These are phyloP conservation scores for Elymus sibiricus DNA, from an alignment of 176 grass and related monocot genomes.

Conservation along the genomic window DNA sequence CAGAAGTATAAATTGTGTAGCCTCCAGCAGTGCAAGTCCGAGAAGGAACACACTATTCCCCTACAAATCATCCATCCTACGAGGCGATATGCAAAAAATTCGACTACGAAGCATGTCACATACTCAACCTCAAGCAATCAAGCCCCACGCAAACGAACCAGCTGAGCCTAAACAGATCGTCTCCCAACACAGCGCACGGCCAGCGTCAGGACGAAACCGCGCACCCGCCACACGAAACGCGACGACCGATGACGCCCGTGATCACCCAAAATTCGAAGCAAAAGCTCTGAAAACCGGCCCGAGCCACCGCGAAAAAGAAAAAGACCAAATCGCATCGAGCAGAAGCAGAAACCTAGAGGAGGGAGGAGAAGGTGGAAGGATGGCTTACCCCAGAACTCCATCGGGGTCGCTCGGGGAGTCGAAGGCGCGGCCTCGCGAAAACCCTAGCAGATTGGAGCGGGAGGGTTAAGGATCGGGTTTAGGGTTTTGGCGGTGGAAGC, in stretches of 20 bases:
- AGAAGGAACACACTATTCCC: background rate
- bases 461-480: background rate
- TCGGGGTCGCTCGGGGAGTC: background rate
- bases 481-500: constrained; percentile 29
- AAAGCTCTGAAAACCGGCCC: background rate
- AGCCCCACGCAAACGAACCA: background rate
- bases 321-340: background rate
- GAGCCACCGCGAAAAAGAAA: background rate
- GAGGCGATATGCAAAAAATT: background rate
- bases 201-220: background rate
- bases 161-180: background rate
- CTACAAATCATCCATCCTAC: background rate
- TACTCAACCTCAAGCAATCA: background rate
- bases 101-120: background rate
- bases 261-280: background rate
- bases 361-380: background rate
- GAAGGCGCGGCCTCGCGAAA: background rate
- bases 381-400: constrained; percentile 48
- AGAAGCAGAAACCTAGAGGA: background rate
- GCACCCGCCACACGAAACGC: background rate
- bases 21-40: too few species aligned
- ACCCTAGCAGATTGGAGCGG: background rate
- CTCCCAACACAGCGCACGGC: background rate
- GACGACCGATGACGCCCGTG: too few species aligned
- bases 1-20: background rate